Base-by-base conservation (phyloP, 2,329 filamentous ascomycete genomes). In the Fusarium begoniae region DNA sequence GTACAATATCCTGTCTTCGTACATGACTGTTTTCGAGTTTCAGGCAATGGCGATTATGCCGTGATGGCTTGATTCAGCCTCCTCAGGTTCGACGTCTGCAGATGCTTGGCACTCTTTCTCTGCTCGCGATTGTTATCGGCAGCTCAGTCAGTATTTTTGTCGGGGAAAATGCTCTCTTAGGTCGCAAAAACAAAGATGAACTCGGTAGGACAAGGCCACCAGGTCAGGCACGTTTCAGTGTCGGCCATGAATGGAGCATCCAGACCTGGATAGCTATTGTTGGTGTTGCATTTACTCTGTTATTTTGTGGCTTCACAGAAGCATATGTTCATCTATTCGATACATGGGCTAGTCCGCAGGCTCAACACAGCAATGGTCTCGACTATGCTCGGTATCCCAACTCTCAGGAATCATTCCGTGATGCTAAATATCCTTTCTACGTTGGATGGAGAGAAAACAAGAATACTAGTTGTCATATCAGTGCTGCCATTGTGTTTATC, bases 321-420 rank as follows among this genome's bases (percentile, higher is more conserved):
- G 59, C 62, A 38, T 65, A 63, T 13, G 24, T 65, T 26, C 62
- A 65, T 37, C 13, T 63, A 17, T 65, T 65, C 24, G 62, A 63
- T 32, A 22, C 58, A 43, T 65, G 62, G 58, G 50, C 58, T 30
- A 44, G 58, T 37, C 38, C 45, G 38, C 45, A 63, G 26, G 62
- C 62, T 54, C 44, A 26, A 22, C 32, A 15, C 22, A 35, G 26
- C 7, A 53, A 32, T n/a, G 45, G 58, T 13, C 62, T 63, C 30
- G 45, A 65, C 58, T 65, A 64, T 54, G 40, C 59, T 18, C 63
- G 45, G 12, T 64, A 64, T 45, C 63, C 45, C 59, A 64, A 64
- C 10, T 65, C 63, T 8, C 63, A 64, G 12, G 38, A 40, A 12
- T 20, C 14, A 13, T 54, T 32, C 22, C 14, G 40, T 44, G 38